Evolutionary conservation across 345 rosid species (phyloP), one percentile per base, ranked within the genome.

Genomic region (Brassica juncea): DNA sequence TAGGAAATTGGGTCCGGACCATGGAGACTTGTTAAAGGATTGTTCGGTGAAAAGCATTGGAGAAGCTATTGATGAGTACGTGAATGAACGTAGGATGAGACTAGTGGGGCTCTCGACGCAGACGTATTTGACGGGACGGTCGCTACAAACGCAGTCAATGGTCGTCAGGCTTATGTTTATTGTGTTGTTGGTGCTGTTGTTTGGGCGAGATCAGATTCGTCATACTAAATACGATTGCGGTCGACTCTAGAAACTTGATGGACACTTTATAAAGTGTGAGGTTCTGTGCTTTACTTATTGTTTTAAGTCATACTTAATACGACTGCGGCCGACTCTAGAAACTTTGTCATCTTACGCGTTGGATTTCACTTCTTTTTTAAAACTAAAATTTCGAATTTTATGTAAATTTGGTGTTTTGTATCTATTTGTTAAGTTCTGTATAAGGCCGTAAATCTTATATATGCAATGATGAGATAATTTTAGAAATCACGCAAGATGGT

Each of bases 61-160:
- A 67, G 85, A 85, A 25, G 85, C 77, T 58, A 68, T 85, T n/a
- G 86, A 84, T 59, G 39, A 71, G 73, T 79, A 79, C 42, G 74
- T 73, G 31, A 16, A 34, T 35, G 78, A 77, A 72, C 81, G 84
- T 25, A 73, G 81, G 78, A 82, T 68, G 82, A 73, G 84, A 73
- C 25, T 82, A 8, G 30, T 82, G 4, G 5, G 68, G 68, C 84
- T 82, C 42, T 77, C 84, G 23, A 58, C 73, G 28, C 84, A 82
- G 39, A 82, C 84, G 39, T 77, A 72, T 73, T 74, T 82, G 66
- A 77, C 81, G 6, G 82, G 84, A 68, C 74, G 75, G 16, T 37
- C 11, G 16, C 15, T 82, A 10, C 78, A 77, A 52, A 77, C 84
- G 27, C 21, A 54, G 8, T 82, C 82, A 14, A 10, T 4, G 10